A percentile compares a stretch with the other conserved stretches of the same genome.
Conservation (phyloP, 345 rosid genomes). For the Eucalyptus tenuipes region DNA sequence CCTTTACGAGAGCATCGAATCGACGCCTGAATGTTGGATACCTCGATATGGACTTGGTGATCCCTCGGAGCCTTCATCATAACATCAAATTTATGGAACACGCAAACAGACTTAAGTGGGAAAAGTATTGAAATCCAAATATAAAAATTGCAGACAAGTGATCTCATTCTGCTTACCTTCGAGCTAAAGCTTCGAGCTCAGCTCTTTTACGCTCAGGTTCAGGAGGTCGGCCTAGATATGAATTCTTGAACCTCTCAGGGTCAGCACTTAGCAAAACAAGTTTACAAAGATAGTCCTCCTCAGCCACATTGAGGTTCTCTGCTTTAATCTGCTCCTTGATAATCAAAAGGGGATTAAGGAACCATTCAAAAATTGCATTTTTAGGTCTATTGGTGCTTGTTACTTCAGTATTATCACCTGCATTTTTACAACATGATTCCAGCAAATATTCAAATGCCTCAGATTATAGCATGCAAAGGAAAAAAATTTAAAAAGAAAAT, state of each 20-base stretch:
- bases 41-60: conserved; percentile 73
- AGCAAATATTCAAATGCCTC: background rate
- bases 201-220: conserved; percentile 26
- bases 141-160: background rate
- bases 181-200: conserved; percentile 33
- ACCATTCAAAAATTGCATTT: conserved; percentile 51
- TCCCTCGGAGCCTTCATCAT: conserved; percentile 49
- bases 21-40: conserved; percentile 72
- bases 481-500: background rate
- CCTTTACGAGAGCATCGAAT: conserved; percentile 38
- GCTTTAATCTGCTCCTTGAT: conserved; percentile 39
- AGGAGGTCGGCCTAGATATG: conserved; percentile 5
- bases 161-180: conserved; percentile 12
- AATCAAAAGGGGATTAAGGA: conserved; percentile 26
- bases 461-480: background rate
- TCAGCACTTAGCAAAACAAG: conserved; percentile 18
- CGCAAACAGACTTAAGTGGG: no score
- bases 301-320: conserved; percentile 17
- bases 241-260: conserved; percentile 7
- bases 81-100: background rate
- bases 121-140: background rate
- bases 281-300: conserved; percentile 32
- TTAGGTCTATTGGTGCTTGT: conserved; percentile 61
- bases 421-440: background rate
- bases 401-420: conserved; percentile 63